phyloP scores from a whole-genome alignment of 2,329 filamentous ascomycete species.

The Diaporthe humulicola region DNA sequence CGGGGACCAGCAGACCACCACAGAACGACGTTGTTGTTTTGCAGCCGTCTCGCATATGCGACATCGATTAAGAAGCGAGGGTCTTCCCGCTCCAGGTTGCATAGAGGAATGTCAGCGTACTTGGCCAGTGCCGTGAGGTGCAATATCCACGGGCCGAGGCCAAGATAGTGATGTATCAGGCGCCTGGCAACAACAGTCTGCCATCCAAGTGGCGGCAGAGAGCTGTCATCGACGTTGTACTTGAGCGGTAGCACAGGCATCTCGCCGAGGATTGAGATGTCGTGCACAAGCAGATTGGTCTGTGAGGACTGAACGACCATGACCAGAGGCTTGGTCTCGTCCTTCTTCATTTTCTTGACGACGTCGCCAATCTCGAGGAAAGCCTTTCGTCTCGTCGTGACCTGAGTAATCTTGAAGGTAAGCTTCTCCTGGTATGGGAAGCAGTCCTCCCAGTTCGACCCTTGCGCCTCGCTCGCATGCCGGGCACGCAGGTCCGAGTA shows the following conservation, averaged over 20 bases:
- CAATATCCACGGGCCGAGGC: conserved; percentile 91
- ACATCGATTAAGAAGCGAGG: conserved; percentile 96
- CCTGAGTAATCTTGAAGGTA: conserved; percentile 87
- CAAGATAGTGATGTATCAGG: conserved; percentile 89
- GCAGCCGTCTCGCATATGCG: conserved; percentile 89
- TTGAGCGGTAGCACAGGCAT: conserved; percentile 87
- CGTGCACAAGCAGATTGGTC: conserved; percentile 82
- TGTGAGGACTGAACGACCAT: conserved; percentile 93
- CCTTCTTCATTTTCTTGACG: conserved; percentile 90
- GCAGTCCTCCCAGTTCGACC: conserved; percentile 81
- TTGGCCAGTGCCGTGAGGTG: conserved; percentile 89
- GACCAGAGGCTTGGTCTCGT: conserved; percentile 84
- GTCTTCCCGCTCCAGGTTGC: conserved; percentile 95
- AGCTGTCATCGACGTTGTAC: conserved; percentile 86
- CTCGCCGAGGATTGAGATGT: conserved; percentile 85
- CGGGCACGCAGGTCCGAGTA: conserved; percentile 82
- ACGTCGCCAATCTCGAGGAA: conserved; percentile 89
- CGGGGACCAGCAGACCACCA: conserved; percentile 94
- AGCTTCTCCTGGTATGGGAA: conserved; percentile 91
- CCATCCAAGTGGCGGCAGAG: conserved; percentile 93
- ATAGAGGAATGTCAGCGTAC: conserved; percentile 94
- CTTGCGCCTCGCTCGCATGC: conserved; percentile 72
- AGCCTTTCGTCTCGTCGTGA: conserved; percentile 90
- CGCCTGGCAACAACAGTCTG: conserved; percentile 89
- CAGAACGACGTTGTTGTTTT: conserved; percentile 91